phyloP scores from a whole-genome alignment of 2,329 filamentous ascomycete species.

The Sclerotinia subarctica region DNA sequence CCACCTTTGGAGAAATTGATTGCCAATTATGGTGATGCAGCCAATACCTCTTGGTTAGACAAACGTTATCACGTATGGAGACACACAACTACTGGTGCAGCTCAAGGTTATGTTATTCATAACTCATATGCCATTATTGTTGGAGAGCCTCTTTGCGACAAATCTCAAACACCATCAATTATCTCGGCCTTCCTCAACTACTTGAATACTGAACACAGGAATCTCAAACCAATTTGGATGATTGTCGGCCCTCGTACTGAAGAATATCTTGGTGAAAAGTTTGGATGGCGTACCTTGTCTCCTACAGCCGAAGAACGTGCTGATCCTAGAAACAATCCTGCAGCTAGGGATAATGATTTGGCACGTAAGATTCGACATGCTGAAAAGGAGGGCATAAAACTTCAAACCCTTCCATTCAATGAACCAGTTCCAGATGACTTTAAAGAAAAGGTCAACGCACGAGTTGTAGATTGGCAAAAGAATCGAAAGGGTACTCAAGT shows the following conservation, averaged over 20 bases:
- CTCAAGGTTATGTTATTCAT: conserved; percentile 76
- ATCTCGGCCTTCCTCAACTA: conserved; percentile 72
- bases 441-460: conserved; percentile 64
- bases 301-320: conserved; percentile 88
- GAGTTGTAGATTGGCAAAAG: conserved; percentile 75
- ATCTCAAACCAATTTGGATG: conserved; percentile 82
- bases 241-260: conserved; percentile 78
- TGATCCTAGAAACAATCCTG: conserved; percentile 66
- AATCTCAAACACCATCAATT: conserved; percentile 69
- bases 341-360: conserved; percentile 70
- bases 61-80: conserved; percentile 87
- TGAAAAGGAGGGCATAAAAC: conserved; percentile 79
- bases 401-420: conserved; percentile 68
- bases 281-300: conserved; percentile 85
- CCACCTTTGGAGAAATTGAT: conserved; percentile 83
- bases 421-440: conserved; percentile 63
- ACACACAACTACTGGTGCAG: conserved; percentile 73
- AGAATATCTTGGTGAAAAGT: conserved; percentile 72
- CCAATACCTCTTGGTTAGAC: conserved; percentile 91
- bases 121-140: conserved; percentile 79
- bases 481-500: conserved; percentile 82
- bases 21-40: conserved; percentile 92
- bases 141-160: conserved; percentile 82
- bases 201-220: conserved; percentile 66
- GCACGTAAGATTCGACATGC: conserved; percentile 80